Evolutionary conservation across 139 green algal species (phyloP), one percentile per base, ranked within the genome.

Genomic region (Mychonastes homosphaera): DNA sequence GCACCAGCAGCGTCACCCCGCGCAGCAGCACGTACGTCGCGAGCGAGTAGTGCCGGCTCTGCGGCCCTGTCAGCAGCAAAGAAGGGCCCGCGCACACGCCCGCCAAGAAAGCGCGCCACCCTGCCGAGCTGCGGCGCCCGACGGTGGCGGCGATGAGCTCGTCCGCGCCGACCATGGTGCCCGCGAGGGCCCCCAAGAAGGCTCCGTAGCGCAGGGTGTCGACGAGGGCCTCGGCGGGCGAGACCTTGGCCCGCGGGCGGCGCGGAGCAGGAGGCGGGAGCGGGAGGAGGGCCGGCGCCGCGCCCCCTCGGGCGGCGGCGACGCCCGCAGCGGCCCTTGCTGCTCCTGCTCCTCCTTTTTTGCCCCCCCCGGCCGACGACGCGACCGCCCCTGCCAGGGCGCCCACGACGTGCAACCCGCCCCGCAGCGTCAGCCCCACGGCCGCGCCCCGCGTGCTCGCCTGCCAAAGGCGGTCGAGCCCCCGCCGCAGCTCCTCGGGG

Each of bases 1-100:
- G 85, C 26, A 91, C 70, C 9, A 95, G 68, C 53, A 97, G 76
- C 29, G 86, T 88, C 4, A 89, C 43, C 46, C 87, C 85, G 0
- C 90, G 75, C 30, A 97, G 53, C 32, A 95, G 64, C 7, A 97
- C 63, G 70, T 97, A 97, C 0, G 87, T 76, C 1, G 87, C 83
- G 32, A 96, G 70, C 58, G 71, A 86, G 70, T 87, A 82, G 65
- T 96, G 88, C 12, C 75, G 65, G 9, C 69, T 51, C 29, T 79
- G 53, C 10, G 64, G 47, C 29, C 68, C 73, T 6, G 73, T 76
- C 6, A 74, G 71, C 50, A 92, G 76, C 26, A 97, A 52, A 2
- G 84, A 67, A 3, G 89, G 89, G 0, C 85, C 90, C n/a, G 89
- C 88, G 8, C 75, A 53, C n/a, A 70, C 49, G 0, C 90, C 90